phyloP scores from a whole-genome alignment of 768 basidiomycete genomes.

The Collybiopsis confluens region DNA sequence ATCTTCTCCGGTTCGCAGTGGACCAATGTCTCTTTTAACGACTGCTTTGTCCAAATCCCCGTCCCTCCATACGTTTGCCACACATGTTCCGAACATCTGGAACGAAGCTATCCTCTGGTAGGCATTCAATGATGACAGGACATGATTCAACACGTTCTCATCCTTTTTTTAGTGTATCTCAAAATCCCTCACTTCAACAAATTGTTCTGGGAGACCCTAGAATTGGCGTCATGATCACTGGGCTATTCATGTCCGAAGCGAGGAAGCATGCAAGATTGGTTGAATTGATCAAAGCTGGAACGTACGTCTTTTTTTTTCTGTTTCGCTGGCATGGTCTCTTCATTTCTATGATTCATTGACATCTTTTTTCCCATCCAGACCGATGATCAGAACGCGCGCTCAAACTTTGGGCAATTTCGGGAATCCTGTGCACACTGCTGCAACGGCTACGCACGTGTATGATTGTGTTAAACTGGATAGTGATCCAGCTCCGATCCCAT shows the following conservation, averaged over 20 bases:
- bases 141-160: too few relatives aligned
- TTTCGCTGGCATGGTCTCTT: constrained; percentile 7
- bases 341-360: not conserved
- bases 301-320: constrained; percentile 28
- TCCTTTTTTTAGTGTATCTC: too few relatives aligned
- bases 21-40: constrained; percentile 31
- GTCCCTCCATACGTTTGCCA: constrained; percentile 43
- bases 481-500: too few relatives aligned
- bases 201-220: constrained; percentile 32
- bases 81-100: constrained; percentile 57
- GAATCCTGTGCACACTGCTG: not conserved
- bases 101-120: constrained; percentile 47
- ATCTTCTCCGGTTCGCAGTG: constrained; percentile 9
- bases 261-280: constrained; percentile 45
- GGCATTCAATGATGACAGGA: too few relatives aligned
- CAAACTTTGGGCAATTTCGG: constrained; percentile 23
- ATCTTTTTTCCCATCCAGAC: constrained; percentile 14
- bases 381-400: constrained; percentile 30
- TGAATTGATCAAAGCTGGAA: constrained; percentile 53
- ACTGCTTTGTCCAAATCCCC: constrained; percentile 36
- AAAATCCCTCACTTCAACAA: constrained; percentile 44
- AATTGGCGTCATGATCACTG: constrained; percentile 38
- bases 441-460: too few relatives aligned
- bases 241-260: constrained; percentile 56
- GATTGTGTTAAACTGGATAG: too few relatives aligned